Evolutionary conservation across 805 yeast genomes (phyloP), one percentile per base, ranked within the genome.

Genomic region (Candida vaughaniae): DNA sequence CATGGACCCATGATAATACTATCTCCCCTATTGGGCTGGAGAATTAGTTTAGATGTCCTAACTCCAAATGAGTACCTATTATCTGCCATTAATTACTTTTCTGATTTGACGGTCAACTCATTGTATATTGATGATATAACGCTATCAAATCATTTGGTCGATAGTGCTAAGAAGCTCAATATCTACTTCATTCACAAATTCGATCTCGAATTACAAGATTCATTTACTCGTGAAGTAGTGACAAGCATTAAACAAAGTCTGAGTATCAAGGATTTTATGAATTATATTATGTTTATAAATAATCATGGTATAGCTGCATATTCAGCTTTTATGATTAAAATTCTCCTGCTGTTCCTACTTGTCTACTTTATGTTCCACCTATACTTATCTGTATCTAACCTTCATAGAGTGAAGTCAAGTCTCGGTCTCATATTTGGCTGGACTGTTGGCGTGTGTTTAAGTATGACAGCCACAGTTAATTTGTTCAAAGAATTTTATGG

Each of bases 401-500:
- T 51, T 28, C 65, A 61, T 37, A 59, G 58, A 32, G 51, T 67
- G 9, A 45, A 66, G 19, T 63, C 69, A 3, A 58, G 47, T 35
- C 28, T 61, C 7, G 72, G 73, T 0, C 47, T 67, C 15, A 20
- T 67, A 8, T 29, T 56, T 16, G 71, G 69, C 3, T 67, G 73
- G 73, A 26, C 58, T 4, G 47, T 52, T 4, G 57, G 55, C 17
- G 52, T 53, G 0, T 14, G 52, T 6, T 35, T 64, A 1, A 48
- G 64, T 4, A 29, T 52, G 6, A 43, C 59, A 5, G 64, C 67
- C 1, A 45, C 71, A 0, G 35, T 58, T 12, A 56, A 49, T 22
- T 19, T 64, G 5, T 37, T 58, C n/a, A 45, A 52, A 2, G 25
- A 29, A 4, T 22, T 48, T 3, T 45, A 47, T 22, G 43, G 46